Base-by-base conservation (phyloP, 495 filamentous ascomycete species). In the Trichocladium antarcticum region DNA sequence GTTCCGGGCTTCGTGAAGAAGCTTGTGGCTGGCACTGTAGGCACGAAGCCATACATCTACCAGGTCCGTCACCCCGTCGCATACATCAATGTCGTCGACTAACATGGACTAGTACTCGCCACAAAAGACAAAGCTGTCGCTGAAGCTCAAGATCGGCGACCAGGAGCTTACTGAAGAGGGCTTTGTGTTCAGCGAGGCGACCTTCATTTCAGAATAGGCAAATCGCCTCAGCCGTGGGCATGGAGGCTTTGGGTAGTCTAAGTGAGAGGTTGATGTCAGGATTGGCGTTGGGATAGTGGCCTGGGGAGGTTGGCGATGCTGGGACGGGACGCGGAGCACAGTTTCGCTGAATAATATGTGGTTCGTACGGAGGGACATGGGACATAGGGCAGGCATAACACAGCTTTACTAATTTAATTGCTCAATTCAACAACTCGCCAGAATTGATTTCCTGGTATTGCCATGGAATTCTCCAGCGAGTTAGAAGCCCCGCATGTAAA, bases 31-130 rank as follows among this genome's bases (percentile, higher is more conserved):
- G 80, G 75, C 37, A 86, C 89, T 36, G 86, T 81, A 2, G 92
- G 92, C 51, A 90, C 92, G 17, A 87, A 85, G 69, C 93, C 92
- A 8, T 98, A 95, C 63, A 96, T 98, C 60, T 98, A 95, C 71
- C 90, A 95, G 78, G 89, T 90, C 59, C 36, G 73, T 60, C 16
- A 15, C 10, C 21, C 17, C 6, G 5, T 5, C 27, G 5, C n/a
- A 19, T 29, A 14, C 4, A 2, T 24, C 4, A 8, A 27, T n/a
- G 14, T n/a, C 24, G 1, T 29, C 1, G 42, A 35, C 62, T 67
- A 56, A 70, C 59, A 17, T 2, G 5, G 5, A 10, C 11, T 42
- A 90, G 83, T 93, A 79, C 64, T 72, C 71, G 1, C 82, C 84
- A 16, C 65, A 74, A 38, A 64, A 65, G 48, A 58, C 50, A 15